Conservation (phyloP, 129 eudicot species). For the Sambucus nigra region DNA sequence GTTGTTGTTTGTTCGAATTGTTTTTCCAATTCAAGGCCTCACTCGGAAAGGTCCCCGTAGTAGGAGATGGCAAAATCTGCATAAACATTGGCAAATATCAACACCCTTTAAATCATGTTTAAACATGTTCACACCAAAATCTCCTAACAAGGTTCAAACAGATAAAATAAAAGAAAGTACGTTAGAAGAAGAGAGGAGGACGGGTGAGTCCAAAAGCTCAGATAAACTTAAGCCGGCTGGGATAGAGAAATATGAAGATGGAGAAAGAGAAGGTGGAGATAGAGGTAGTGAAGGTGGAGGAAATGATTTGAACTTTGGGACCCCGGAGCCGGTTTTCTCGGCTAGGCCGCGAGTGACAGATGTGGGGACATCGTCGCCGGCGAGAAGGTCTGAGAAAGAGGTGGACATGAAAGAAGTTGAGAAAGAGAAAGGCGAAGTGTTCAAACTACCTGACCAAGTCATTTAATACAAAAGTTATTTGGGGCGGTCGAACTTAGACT, state of each 20-base stretch:
- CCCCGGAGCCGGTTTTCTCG: conserved; percentile 47
- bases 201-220: conserved; percentile 82
- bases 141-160: neutral
- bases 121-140: too few species aligned
- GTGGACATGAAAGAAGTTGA: neutral
- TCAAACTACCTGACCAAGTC: too few species aligned
- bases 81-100: neutral
- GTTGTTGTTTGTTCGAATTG: conserved; percentile 18
- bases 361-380: conserved; percentile 34
- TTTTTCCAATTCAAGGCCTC: conserved; percentile 45
- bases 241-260: conserved; percentile 65
- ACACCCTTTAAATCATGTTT: neutral
- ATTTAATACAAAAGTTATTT: too few species aligned
- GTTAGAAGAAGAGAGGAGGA: conserved; percentile 50
- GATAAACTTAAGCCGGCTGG: conserved; percentile 75
- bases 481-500: too few species aligned
- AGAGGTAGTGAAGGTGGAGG: conserved; percentile 81
- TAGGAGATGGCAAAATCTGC: conserved; percentile 82
- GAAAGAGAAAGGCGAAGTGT: neutral
- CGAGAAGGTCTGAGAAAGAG: conserved; percentile 30
- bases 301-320: conserved; percentile 73
- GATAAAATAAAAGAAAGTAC: conserved; percentile 24
- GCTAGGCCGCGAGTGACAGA: conserved; percentile 23
- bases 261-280: conserved; percentile 55
- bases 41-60: conserved; percentile 65